phyloP scores from a whole-genome alignment of 352 stramenopile genomes.

The Phytophthora citrophthora region DNA sequence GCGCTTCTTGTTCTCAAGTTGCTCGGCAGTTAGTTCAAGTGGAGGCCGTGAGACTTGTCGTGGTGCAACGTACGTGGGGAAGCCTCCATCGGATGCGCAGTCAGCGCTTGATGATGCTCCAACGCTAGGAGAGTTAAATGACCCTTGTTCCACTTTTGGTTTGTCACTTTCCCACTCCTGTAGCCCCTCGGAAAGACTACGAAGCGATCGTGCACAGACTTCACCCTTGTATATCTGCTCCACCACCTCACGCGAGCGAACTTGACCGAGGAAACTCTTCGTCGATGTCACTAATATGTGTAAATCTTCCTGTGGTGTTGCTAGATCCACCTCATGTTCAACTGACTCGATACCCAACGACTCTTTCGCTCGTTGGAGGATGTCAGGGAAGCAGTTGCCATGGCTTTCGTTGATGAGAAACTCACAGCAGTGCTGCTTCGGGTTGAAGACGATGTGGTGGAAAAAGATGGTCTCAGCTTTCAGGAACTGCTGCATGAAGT shows the following conservation, averaged over 20 bases:
- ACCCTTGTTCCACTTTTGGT: not conserved
- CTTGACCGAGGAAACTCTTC: constrained; percentile 51
- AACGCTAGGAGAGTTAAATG: not conserved
- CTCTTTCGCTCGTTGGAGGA: constrained; percentile 45
- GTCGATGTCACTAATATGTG: constrained; percentile 34
- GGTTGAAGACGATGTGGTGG: constrained; percentile 81
- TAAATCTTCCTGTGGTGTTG: constrained; percentile 33
- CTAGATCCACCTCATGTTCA: constrained; percentile 17
- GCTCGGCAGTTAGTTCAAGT: constrained; percentile 11
- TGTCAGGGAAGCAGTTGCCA: constrained; percentile 56
- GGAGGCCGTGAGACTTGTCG: constrained; percentile 12
- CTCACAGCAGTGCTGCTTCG: constrained; percentile 44
- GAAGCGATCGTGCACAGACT: constrained; percentile 46
- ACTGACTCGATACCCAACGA: constrained; percentile 40
- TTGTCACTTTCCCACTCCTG: constrained; percentile 7
- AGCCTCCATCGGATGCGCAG: not conserved
- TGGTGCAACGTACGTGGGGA: not conserved
- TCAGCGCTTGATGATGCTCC: not conserved
- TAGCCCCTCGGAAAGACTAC: constrained; percentile 19
- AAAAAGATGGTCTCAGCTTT: constrained; percentile 81
- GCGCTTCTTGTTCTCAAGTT: constrained; percentile 34
- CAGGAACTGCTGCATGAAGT: constrained; percentile 62
- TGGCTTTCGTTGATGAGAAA: constrained; percentile 60
- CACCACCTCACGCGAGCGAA: constrained; percentile 43
- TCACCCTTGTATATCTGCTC: constrained; percentile 57